Base-by-base conservation (phyloP, 2,329 filamentous ascomycete genomes). In the Davidsoniella neocaledoniae region DNA sequence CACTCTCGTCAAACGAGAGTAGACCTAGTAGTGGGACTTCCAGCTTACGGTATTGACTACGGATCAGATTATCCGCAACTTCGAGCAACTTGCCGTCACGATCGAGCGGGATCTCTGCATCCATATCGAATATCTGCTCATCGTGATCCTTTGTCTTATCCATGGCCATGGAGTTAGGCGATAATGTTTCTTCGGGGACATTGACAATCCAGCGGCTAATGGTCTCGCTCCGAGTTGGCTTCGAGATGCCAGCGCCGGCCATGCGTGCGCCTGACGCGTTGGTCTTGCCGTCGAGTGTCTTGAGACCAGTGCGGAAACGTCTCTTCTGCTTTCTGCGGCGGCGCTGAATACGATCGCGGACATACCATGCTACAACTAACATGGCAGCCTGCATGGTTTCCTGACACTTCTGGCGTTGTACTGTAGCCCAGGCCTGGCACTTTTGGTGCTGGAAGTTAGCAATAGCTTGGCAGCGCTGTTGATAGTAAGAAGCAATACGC, bases 291-390 rank as follows among this genome's bases (percentile, higher is more conserved):
- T 57, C 56, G 43, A 58, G 59, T 54, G 60, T 60, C 50, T 58
- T 59, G 50, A 71, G 59, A 10, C 64, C 66, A 7, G 61, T 59
- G 48, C 62, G 61, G 56, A 71, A 71, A 16, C 59, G 57, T 16
- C 64, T 62, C 61, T 65, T 68, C 56, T 66, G 61, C 47, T 63
- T 59, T 55, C 61, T 62, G 41, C 67, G 62, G 25, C 67, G 62
- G 29, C 68, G 63, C 52, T 64, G 61, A 55, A 71, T 68, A 29
- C 68, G 66, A 55, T 71, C 68, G 41, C 68, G 64, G 41, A 70
- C 64, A 55, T 71, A 70, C 68, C 68, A 71, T 10, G 68, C 68
- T 29, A 71, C 67, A 3, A 71, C 65, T 19, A 71, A 58, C 65
- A 70, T 70, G 51, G 68, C 66, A 0, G 68, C 68, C 55, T 69